Evolutionary conservation across 257 asterid species (phyloP), one percentile per base, ranked within the genome.

Genomic region (Schizonepeta tenuifolia): DNA sequence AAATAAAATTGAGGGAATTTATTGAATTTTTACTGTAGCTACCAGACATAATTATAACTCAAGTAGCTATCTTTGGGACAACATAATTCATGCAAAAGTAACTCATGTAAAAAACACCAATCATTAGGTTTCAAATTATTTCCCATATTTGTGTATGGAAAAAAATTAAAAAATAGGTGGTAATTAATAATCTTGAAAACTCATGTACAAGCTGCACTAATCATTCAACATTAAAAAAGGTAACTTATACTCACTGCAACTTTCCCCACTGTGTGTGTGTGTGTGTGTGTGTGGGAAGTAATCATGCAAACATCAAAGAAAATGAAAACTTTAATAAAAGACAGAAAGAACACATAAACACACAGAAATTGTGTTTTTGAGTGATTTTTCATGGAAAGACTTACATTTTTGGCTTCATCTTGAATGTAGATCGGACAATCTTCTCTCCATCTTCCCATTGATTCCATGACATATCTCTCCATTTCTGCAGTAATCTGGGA

Each of bases 371-470:
- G 53, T 47, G 62, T 55, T 36, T 54, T 9, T 9, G 8, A 12
- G 18, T 6, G 5, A 49, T 49, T n/a, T 15, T 1, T n/a, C n/a
- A n/a, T n/a, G 56, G 56, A 17, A 50, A 50, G 20, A 38, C 82
- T 74, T 71, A 93, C 98, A 76, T 74, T 70, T 85, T 89, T 93
- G 6, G 94, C 83, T 79, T 93, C 82, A 68, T 93, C 91, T 78
- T 93, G 97, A 50, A 93, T 82, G 83, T 79, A 93, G 7, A 90
- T 70, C 9, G 90, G 90, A 38, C 31, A 74, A 75, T 84, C 88
- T 67, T 90, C 83, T 12, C 53, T 77, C 98, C 98, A 93, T 8
- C 60, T 85, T 0, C n/a, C 74, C 90, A 89, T 93, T 9, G 96
- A 85, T 77, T 81, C 80, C 28, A 75, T 70, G 1, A 90, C 83